Percentiles rank a stretch among this genome's conserved stretches.
phyloP scores from a whole-genome alignment of 345 rosid species.

The sweet orange (Citrus sinensis) region DVS_A1.0 CM039168.1:26356001-26356500 shows the following conservation, averaged over 20 bases:
- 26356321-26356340: neutral
- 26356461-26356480: neutral
- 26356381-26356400: neutral
- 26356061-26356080: constrained; percentile 59
- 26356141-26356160: neutral
- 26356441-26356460: neutral
- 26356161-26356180: neutral
- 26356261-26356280: neutral
- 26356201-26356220: neutral
- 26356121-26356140: too few species aligned
- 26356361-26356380: neutral
- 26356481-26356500: neutral
- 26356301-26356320: neutral
- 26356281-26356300: neutral
- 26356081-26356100: constrained; percentile 54
- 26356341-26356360: neutral
- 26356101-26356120: neutral
- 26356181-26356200: neutral
- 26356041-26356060: constrained; percentile 69
- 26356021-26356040: constrained; percentile 74
- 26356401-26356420: neutral
- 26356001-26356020: constrained; percentile 63
- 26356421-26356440: neutral
- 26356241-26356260: neutral
- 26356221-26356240: neutral